Conservation (phyloP, 1,139 yeast genomes). For the Schizosaccharomyces versatilis region DNA sequence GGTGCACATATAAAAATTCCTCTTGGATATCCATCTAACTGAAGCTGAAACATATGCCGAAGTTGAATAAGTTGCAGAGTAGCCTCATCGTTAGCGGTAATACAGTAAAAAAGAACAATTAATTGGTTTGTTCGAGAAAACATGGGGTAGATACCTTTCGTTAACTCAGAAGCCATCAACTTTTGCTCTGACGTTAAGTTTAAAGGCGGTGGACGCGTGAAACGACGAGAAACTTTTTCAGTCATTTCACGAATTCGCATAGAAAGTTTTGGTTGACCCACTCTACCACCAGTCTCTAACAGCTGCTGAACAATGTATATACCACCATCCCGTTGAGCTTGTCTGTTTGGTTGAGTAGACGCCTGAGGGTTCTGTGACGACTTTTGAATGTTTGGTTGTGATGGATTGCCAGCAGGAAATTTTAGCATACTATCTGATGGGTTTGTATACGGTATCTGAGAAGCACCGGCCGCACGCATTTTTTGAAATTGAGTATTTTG, state of each 20-base stretch:
- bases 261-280: slow-evolving; percentile 1
- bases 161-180: neutral
- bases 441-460: too few relatives aligned
- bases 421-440: too few relatives aligned
- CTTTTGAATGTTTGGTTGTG: too few relatives aligned
- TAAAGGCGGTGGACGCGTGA: neutral
- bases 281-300: slow-evolving; percentile 1
- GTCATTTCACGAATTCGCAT: slow-evolving; percentile 1
- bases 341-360: too few relatives aligned
- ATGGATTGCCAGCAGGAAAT: too few relatives aligned
- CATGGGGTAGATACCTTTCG: slow-evolving; percentile 1
- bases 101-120: slow-evolving; percentile 1
- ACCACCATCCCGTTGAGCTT: neutral
- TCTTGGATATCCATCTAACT: neutral
- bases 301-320: slow-evolving; percentile 1
- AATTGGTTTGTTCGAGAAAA: neutral
- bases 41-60: neutral
- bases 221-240: neutral
- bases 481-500: too few relatives aligned
- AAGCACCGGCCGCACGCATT: too few relatives aligned
- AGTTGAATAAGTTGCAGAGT: slow-evolving; percentile 1
- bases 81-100: slow-evolving; percentile 2
- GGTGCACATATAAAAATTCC: neutral
- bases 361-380: too few relatives aligned
- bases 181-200: neutral